These are phyloP conservation scores for Gentiana straminea DNA, from an alignment of 257 asterid genomes.

Conservation along the genomic window DNA sequence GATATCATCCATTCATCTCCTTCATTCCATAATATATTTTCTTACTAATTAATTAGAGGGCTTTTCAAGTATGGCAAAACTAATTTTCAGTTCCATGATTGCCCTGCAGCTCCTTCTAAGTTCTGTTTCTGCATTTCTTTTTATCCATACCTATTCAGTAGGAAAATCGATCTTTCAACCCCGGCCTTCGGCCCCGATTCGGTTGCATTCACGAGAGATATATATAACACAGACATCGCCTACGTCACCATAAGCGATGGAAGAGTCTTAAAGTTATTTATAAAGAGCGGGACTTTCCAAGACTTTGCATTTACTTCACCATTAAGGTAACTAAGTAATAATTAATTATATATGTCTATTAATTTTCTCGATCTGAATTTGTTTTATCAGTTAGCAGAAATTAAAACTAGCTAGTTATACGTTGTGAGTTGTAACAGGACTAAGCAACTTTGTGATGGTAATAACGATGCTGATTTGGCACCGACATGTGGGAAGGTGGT, in stretches of 20 bases:
- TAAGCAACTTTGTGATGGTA: constrained; percentile 34
- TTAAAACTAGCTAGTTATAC: too few relatives aligned
- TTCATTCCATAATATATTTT: too few relatives aligned
- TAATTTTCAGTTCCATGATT: too few relatives aligned
- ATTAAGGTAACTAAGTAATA: constrained; percentile 17
- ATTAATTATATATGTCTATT: not conserved
- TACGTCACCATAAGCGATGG: constrained; percentile 48
- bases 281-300: constrained; percentile 14
- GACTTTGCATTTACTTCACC: constrained; percentile 40
- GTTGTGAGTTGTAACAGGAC: constrained; percentile 13
- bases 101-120: too few relatives aligned
- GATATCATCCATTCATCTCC: too few relatives aligned
- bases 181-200: constrained; percentile 24
- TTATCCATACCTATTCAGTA: too few relatives aligned
- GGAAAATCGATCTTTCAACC: too few relatives aligned
- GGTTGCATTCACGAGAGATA: constrained; percentile 16
- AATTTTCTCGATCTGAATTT: too few relatives aligned
- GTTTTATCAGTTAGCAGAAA: too few relatives aligned
- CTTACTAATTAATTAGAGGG: too few relatives aligned
- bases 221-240: constrained; percentile 15
- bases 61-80: too few relatives aligned
- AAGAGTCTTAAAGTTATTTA: constrained; percentile 27
- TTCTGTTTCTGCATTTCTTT: too few relatives aligned
- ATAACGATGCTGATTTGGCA: constrained; percentile 1
- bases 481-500: constrained; percentile 33